A percentile compares a stretch with the other conserved stretches of the same genome.
phyloP scores from a whole-genome alignment of 2,329 filamentous ascomycete species.

The Pyricularia grisea region DNA sequence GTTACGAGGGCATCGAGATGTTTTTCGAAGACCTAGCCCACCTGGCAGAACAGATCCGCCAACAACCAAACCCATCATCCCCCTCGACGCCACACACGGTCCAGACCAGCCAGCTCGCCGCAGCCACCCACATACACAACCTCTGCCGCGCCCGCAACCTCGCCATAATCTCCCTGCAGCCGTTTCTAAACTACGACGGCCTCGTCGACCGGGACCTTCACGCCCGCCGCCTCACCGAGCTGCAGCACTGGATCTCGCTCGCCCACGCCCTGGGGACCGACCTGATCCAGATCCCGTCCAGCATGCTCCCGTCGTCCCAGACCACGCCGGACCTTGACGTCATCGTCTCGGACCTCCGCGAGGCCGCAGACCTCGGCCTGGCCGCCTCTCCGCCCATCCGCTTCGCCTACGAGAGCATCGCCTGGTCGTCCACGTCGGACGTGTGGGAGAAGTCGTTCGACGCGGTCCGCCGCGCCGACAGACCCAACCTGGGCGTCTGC shows the following conservation, averaged over 20 bases:
- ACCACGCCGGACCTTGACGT: conserved; percentile 25
- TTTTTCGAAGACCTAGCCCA: conserved; percentile 54
- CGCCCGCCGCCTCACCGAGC: conserved; percentile 37
- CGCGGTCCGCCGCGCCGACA: conserved; percentile 40
- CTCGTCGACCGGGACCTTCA: conserved; percentile 40
- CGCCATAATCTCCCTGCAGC: conserved; percentile 45
- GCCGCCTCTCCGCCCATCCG: conserved; percentile 34
- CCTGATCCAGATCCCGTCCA: conserved; percentile 53
- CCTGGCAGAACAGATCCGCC: conserved; percentile 25
- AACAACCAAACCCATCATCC: neutral
- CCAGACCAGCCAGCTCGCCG: conserved; percentile 21
- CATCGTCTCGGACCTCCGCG: conserved; percentile 42
- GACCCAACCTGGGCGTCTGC: conserved; percentile 51
- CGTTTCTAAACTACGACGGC: conserved; percentile 57
- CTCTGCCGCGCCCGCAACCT: conserved; percentile 36
- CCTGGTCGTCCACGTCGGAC: conserved; percentile 49
- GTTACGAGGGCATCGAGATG: conserved; percentile 48
- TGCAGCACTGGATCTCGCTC: conserved; percentile 50
- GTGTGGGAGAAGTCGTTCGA: conserved; percentile 52
- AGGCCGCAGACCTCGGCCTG: conserved; percentile 46
- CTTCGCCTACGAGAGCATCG: conserved; percentile 52
- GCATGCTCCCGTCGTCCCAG: conserved; percentile 34
- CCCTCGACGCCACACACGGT: neutral
- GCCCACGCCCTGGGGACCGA: conserved; percentile 46
- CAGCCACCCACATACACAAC: conserved; percentile 32